Conservation (phyloP, 495 filamentous ascomycete species). For the Friedmanniomyces endolithicus region DNA sequence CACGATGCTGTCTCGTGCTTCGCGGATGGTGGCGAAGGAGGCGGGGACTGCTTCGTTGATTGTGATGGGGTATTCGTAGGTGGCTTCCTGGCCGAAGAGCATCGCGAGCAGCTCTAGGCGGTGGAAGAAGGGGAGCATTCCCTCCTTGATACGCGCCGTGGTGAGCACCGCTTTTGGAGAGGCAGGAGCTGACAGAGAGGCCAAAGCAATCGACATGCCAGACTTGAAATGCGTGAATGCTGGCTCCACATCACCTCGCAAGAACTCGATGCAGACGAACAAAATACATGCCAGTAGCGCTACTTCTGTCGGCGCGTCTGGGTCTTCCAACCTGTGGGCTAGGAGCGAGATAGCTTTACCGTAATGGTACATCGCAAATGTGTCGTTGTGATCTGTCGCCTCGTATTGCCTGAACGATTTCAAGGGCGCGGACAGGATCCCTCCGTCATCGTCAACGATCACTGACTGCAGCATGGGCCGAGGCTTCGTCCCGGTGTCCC, state of each 20-base stretch:
- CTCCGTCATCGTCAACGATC: background rate
- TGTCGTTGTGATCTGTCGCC: constrained; percentile 3
- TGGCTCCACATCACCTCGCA: constrained; percentile 3
- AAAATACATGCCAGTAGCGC: constrained; percentile 16
- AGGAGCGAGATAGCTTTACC: constrained; percentile 13
- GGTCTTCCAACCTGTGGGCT: background rate
- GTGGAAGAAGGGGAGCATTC: constrained; percentile 16
- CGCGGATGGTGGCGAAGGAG: constrained; percentile 1
- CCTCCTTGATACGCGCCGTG: constrained; percentile 3
- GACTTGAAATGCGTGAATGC: constrained; percentile 13
- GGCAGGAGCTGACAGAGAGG: background rate
- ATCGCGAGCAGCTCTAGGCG: constrained; percentile 12
- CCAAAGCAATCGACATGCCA: constrained; percentile 11
- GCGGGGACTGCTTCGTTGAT: constrained; percentile 1
- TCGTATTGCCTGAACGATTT: background rate
- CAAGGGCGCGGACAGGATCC: background rate
- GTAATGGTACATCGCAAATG: constrained; percentile 13
- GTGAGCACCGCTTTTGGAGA: background rate
- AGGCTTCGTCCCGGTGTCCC: background rate
- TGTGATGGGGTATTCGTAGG: constrained; percentile 1
- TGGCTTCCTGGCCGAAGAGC: constrained; percentile 10
- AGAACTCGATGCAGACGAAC: constrained; percentile 15
- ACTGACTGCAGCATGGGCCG: background rate
- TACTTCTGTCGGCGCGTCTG: background rate
- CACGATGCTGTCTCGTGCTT: constrained; percentile 13